phyloP scores from a whole-genome alignment of 805 yeast genomes.

The Clavispora asparagi region DNA sequence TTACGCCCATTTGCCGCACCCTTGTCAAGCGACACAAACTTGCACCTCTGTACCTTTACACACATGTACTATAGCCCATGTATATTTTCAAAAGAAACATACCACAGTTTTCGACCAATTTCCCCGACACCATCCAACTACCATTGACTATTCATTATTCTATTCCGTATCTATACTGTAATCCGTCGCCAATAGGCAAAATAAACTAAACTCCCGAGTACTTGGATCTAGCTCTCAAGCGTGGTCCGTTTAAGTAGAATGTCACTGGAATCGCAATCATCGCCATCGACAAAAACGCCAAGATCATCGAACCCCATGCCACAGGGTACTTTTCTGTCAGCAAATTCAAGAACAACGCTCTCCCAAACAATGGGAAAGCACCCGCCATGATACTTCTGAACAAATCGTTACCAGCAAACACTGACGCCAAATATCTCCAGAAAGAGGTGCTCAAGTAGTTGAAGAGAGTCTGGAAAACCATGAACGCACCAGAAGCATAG shows the following conservation, averaged over 20 bases:
- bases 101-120: too few species aligned
- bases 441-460: conserved; percentile 46
- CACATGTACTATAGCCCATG: too few species aligned
- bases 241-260: conserved; percentile 8
- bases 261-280: conserved; percentile 6
- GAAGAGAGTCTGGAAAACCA: conserved; percentile 48
- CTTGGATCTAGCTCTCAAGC: conserved; percentile 10
- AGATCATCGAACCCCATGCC: conserved; percentile 51
- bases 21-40: too few species aligned
- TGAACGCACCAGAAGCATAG: conserved; percentile 25
- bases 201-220: conserved; percentile 2
- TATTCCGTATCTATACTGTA: too few species aligned
- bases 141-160: too few species aligned
- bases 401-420: conserved; percentile 52
- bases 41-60: too few species aligned
- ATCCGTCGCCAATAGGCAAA: background rate
- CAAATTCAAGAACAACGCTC: conserved; percentile 50
- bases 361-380: conserved; percentile 61
- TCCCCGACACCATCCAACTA: too few species aligned
- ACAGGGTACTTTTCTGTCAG: conserved; percentile 48
- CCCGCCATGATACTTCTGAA: conserved; percentile 50
- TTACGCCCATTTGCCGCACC: too few species aligned
- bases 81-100: too few species aligned
- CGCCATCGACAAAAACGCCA: conserved; percentile 3
- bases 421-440: conserved; percentile 50